Conservation (phyloP, 371 early-diverging fungal species). For the Fennellomyces sp. region DNA sequence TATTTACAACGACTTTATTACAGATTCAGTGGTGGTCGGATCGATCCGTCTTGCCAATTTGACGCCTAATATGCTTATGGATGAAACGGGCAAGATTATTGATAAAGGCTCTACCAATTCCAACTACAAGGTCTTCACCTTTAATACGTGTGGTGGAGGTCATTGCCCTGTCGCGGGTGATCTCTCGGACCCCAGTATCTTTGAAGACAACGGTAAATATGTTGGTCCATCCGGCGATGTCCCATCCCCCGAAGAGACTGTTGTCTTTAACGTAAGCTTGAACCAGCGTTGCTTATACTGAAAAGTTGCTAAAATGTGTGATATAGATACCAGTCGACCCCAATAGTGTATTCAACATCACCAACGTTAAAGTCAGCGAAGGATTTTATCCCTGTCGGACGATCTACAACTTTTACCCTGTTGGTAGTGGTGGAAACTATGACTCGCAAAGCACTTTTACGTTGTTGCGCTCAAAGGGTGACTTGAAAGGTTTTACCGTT, state of each 20-base stretch:
- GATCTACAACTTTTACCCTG: conserved; percentile 26
- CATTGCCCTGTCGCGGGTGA: background rate
- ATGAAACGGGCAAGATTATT: background rate
- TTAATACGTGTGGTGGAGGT: conserved; percentile 3
- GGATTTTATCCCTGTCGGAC: conserved; percentile 11
- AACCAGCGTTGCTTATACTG: background rate
- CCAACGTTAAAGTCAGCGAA: background rate
- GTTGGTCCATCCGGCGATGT: conserved; percentile 11
- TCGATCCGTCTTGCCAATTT: background rate
- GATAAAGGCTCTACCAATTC: background rate
- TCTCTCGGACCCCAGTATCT: conserved; percentile 11
- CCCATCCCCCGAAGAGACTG: background rate
- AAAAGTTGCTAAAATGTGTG: background rate
- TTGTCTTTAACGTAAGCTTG: conserved; percentile 15
- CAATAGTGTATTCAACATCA: conserved; percentile 6
- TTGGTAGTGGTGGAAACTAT: conserved; percentile 9
- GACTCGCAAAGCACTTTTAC: conserved; percentile 2
- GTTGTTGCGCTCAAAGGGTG: conserved; percentile 10
- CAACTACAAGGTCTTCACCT: conserved; percentile 8
- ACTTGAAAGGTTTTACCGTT: conserved; percentile 19
- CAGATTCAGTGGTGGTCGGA: background rate
- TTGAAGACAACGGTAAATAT: conserved; percentile 15
- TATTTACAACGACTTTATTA: background rate
- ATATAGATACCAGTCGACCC: conserved; percentile 19
- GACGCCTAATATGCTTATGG: background rate